These are phyloP conservation scores for Luzula sylvatica DNA, from an alignment of 176 grass and related monocot genomes.

Conservation along the genomic window DNA sequence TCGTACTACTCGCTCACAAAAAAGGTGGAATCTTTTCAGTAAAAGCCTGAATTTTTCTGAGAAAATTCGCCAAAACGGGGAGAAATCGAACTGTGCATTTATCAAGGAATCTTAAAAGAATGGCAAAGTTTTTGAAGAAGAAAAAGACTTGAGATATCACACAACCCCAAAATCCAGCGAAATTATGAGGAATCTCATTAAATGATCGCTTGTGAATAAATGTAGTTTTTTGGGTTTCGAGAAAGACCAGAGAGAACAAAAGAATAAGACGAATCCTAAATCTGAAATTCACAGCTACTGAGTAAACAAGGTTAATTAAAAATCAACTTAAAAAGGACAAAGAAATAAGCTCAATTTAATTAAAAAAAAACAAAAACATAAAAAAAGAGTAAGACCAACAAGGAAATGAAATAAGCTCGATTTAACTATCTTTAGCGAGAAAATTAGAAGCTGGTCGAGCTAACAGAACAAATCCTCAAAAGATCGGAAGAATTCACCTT, in stretches of 20 bases:
- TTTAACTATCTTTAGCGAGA: neutral
- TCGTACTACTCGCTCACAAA: constrained; percentile 5
- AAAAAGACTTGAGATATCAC: constrained; percentile 10
- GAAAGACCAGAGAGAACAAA: constrained; percentile 7
- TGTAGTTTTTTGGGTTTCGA: constrained; percentile 15
- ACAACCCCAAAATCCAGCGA: neutral
- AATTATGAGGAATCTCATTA: neutral
- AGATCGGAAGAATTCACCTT: neutral
- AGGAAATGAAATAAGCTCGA: neutral
- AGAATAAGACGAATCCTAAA: neutral
- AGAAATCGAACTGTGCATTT: neutral
- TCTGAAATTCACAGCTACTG: neutral
- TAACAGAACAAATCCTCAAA: neutral
- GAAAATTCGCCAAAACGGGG: constrained; percentile 1
- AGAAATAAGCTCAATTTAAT: neutral
- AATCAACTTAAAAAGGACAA: neutral
- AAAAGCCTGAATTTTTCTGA: neutral
- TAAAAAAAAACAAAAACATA: neutral
- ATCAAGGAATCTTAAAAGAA: constrained; percentile 16
- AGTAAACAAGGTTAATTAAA: constrained; percentile 4
- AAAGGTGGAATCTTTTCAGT: constrained; percentile 21
- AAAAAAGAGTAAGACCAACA: neutral
- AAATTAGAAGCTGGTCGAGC: neutral
- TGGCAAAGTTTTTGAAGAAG: neutral
- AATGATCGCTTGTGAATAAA: constrained; percentile 6